phyloP scores from a whole-genome alignment of 352 stramenopile genomes.

The Aphanomyces invadans region DNA sequence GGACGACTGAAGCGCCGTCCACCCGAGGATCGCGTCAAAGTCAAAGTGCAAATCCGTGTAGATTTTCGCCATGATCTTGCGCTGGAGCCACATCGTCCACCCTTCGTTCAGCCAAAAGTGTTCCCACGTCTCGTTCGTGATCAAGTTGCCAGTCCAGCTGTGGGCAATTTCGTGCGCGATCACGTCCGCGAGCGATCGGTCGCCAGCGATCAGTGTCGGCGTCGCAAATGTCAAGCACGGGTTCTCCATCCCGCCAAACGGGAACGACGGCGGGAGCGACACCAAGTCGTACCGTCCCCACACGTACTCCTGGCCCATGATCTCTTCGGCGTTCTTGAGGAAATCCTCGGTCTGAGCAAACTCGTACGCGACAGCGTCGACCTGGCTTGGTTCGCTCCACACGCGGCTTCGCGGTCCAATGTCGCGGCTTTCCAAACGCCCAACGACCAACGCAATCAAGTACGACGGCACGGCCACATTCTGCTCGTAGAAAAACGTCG shows the following conservation, averaged over 20 bases:
- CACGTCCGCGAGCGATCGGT: constrained; percentile 59
- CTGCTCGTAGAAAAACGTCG: constrained; percentile 66
- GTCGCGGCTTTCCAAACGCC: constrained; percentile 55
- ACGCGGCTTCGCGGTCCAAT: constrained; percentile 65
- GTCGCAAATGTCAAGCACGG: constrained; percentile 84
- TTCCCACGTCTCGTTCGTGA: constrained; percentile 79
- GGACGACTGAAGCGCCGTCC: constrained; percentile 36
- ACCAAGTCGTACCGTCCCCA: constrained; percentile 82
- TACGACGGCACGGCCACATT: constrained; percentile 79
- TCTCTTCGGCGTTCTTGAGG: constrained; percentile 52
- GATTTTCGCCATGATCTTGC: constrained; percentile 43
- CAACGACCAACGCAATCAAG: constrained; percentile 74
- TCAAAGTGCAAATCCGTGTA: constrained; percentile 31
- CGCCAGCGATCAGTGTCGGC: constrained; percentile 61
- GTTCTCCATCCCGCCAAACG: constrained; percentile 99
- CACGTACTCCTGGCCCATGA: constrained; percentile 68
- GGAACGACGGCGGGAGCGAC: constrained; percentile 83
- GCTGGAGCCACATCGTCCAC: constrained; percentile 68
- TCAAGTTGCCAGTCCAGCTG: constrained; percentile 70
- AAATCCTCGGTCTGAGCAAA: constrained; percentile 74
- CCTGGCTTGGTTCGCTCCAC: constrained; percentile 76
- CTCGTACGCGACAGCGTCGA: constrained; percentile 61
- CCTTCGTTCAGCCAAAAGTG: constrained; percentile 86
- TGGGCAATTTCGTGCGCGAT: constrained; percentile 79
- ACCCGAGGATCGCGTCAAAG: constrained; percentile 44